A percentile compares a stretch with the other conserved stretches of the same genome.
phyloP scores from a whole-genome alignment of 2,329 filamentous ascomycete genomes.

The Calycina herbarum region DNA sequence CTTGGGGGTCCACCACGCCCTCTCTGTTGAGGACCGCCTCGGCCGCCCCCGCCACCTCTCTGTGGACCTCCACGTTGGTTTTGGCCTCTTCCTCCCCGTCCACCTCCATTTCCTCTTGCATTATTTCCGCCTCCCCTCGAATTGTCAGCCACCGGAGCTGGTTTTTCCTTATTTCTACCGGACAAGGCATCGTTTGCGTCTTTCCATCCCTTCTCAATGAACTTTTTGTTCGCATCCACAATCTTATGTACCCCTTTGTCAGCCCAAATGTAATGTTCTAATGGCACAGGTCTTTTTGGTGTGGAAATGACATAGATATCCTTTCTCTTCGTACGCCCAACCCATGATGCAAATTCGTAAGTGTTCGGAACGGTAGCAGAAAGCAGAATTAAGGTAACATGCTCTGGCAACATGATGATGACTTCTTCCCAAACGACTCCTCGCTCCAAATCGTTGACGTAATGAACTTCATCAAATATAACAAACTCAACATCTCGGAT shows the following conservation, averaged over 20 bases:
- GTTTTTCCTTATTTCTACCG: slow-evolving; percentile 75
- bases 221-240: slow-evolving; percentile 88
- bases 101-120: slow-evolving; percentile 49
- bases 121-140: slow-evolving; percentile 22
- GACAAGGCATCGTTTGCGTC: slow-evolving; percentile 81
- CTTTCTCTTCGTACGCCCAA: slow-evolving; percentile 96
- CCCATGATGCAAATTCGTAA: slow-evolving; percentile 97
- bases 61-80: slow-evolving; percentile 47
- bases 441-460: slow-evolving; percentile 93
- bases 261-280: slow-evolving; percentile 97
- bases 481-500: slow-evolving; percentile 98
- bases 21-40: slow-evolving; percentile 51
- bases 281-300: slow-evolving; percentile 86
- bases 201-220: slow-evolving; percentile 92
- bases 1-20: slow-evolving; percentile 53
- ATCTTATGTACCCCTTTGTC: slow-evolving; percentile 92
- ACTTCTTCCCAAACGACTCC: slow-evolving; percentile 99
- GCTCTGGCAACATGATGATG: slow-evolving; percentile 98
- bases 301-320: slow-evolving; percentile 99
- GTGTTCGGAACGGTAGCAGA: slow-evolving; percentile 98
- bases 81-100: slow-evolving; percentile 55
- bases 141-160: slow-evolving; percentile 40
- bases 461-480: slow-evolving; percentile 98
- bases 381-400: slow-evolving; percentile 90
- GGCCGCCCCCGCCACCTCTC: slow-evolving; percentile 45